A percentile compares a stretch with the other conserved stretches of the same genome.
phyloP scores from a whole-genome alignment of 345 rosid genomes.

The Atalantia buxifolia region DNA sequence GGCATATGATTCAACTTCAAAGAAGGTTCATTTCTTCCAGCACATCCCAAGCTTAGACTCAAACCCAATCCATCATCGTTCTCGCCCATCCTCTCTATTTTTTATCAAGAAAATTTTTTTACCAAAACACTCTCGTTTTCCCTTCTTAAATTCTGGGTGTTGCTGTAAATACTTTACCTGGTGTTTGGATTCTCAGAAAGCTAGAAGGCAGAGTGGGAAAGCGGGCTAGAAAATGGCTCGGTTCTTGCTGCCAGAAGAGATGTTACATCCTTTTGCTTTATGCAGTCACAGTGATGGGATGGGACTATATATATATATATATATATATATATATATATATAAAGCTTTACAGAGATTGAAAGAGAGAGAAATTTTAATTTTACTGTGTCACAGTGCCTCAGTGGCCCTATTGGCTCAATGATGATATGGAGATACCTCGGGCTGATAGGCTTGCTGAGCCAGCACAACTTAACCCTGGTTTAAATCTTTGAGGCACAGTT shows the following conservation, averaged over 20 bases:
- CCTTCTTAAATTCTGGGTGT: constrained; percentile 7
- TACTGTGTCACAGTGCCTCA: constrained; percentile 62
- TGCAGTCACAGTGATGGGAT: constrained; percentile 39
- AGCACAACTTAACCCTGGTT: constrained; percentile 19
- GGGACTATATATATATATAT: constrained; percentile 30
- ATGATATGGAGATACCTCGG: constrained; percentile 12
- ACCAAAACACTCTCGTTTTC: background rate
- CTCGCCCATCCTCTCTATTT: constrained; percentile 39
- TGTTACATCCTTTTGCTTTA: constrained; percentile 32
- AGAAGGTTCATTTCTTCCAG: constrained; percentile 30
- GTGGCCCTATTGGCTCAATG: constrained; percentile 52
- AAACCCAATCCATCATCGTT: constrained; percentile 58
- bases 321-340: no score
- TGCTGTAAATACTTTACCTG: constrained; percentile 4
- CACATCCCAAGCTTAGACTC: constrained; percentile 49
- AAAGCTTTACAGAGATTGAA: background rate
- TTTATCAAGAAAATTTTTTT: background rate
- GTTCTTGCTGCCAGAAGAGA: constrained; percentile 29
- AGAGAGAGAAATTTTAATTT: constrained; percentile 43
- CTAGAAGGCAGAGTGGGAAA: constrained; percentile 15
- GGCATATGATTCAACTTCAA: constrained; percentile 43
- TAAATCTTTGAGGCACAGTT: background rate
- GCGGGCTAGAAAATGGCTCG: constrained; percentile 18
- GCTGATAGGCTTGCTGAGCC: background rate
- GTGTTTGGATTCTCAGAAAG: constrained; percentile 24